A percentile compares a stretch with the other conserved stretches of the same genome.
Evolutionary conservation across 352 stramenopile species (phyloP).

Genomic region (Discostella stelligera): DNA sequence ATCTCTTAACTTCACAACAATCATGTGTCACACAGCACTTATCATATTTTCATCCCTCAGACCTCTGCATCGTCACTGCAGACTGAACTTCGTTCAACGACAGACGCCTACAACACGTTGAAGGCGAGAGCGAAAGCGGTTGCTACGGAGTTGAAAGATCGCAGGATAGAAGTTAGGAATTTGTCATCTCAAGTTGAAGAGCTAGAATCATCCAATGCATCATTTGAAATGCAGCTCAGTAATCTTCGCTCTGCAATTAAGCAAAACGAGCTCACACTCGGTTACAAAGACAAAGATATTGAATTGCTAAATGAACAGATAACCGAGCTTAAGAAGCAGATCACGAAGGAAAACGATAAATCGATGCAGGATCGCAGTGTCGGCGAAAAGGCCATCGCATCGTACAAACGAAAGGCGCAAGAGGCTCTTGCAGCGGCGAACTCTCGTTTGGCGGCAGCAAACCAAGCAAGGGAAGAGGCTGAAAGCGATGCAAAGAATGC

Average conservation of each 20-base stretch:
- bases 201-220: constrained; percentile 45
- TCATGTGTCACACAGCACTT: not conserved
- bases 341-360: constrained; percentile 49
- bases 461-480: constrained; percentile 79
- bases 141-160: constrained; percentile 78
- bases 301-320: constrained; percentile 54
- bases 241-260: constrained; percentile 54
- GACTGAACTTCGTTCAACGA: constrained; percentile 50
- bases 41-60: constrained; percentile 10
- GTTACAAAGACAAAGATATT: constrained; percentile 70
- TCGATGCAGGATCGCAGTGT: constrained; percentile 56
- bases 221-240: constrained; percentile 52
- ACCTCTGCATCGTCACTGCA: constrained; percentile 37
- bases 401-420: constrained; percentile 82
- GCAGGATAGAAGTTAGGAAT: constrained; percentile 71
- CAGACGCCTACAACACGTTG: constrained; percentile 69
- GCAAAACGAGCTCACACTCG: constrained; percentile 56
- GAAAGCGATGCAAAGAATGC: constrained; percentile 76
- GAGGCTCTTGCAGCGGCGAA: constrained; percentile 72
- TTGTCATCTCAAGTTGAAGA: constrained; percentile 59
- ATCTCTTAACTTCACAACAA: no score
- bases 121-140: constrained; percentile 72
- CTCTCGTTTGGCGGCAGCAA: constrained; percentile 66
- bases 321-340: constrained; percentile 52
- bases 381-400: constrained; percentile 63